These are phyloP conservation scores for Naganishia kalamii DNA, from an alignment of 768 basidiomycete species.

Conservation along the genomic window DNA sequence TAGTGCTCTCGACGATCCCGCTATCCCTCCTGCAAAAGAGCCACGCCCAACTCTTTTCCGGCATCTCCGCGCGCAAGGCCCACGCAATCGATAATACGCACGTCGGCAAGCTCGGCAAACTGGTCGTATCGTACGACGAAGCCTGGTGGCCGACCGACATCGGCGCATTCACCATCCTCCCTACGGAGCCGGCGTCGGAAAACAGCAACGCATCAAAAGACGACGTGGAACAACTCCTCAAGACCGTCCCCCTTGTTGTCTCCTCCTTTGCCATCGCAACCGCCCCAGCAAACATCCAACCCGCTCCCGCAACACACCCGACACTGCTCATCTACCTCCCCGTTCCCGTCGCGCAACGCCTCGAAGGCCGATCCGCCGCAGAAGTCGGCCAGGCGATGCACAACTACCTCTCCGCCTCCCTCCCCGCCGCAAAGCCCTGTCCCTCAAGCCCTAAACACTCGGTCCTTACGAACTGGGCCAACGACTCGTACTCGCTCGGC, in stretches of 20 bases:
- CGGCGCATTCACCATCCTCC: slow-evolving; percentile 43
- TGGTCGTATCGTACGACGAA: slow-evolving; percentile 34
- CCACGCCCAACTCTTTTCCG: slow-evolving; percentile 29
- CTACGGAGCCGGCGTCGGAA: slow-evolving; percentile 19
- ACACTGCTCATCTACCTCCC: slow-evolving; percentile 42
- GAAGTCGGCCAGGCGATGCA: slow-evolving; percentile 37
- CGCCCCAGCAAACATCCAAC: slow-evolving; percentile 13
- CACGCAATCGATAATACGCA: slow-evolving; percentile 33
- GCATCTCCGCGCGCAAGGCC: slow-evolving; percentile 27
- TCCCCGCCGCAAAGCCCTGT: neutral
- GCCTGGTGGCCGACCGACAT: slow-evolving; percentile 43
- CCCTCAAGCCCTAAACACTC: slow-evolving; percentile 24
- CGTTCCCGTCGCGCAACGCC: slow-evolving; percentile 33
- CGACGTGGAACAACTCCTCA: slow-evolving; percentile 26
- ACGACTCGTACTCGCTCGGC: slow-evolving; percentile 44
- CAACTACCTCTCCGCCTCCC: slow-evolving; percentile 18
- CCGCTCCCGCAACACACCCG: slow-evolving; percentile 23
- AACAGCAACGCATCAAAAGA: slow-evolving; percentile 21
- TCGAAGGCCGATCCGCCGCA: slow-evolving; percentile 20
- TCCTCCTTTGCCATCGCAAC: slow-evolving; percentile 34
- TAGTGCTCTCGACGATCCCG: slow-evolving; percentile 40
- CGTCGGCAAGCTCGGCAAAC: slow-evolving; percentile 42
- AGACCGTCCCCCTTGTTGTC: slow-evolving; percentile 30
- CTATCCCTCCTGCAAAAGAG: slow-evolving; percentile 30
- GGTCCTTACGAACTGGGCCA: slow-evolving; percentile 44